phyloP scores from a whole-genome alignment of 179 eudicot species.

The Heliamphora pulchella region DNA sequence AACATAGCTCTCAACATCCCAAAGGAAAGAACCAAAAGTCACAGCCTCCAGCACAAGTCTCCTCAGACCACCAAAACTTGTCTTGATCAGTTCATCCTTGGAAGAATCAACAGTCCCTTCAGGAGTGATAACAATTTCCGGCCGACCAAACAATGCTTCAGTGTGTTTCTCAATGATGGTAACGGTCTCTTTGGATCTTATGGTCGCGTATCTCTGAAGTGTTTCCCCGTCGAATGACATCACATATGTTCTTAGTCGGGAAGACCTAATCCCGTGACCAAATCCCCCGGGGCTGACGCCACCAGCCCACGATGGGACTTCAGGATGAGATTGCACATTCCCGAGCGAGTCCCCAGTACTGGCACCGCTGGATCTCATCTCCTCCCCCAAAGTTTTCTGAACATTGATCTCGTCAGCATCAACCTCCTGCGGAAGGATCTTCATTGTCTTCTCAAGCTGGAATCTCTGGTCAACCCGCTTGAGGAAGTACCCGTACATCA shows the following conservation, averaged over 20 bases:
- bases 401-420: conserved; percentile 29
- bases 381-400: conserved; percentile 28
- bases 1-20: conserved; percentile 95
- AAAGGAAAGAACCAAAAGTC: conserved; percentile 89
- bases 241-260: conserved; percentile 68
- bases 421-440: conserved; percentile 51
- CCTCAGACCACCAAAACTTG: conserved; percentile 72
- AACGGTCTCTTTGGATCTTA: conserved; percentile 74
- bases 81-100: conserved; percentile 61
- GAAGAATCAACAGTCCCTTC: conserved; percentile 74
- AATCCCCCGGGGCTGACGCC: conserved; percentile 44
- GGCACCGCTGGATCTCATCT: conserved; percentile 15
- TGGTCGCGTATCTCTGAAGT: conserved; percentile 63
- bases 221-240: conserved; percentile 87
- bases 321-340: conserved; percentile 39
- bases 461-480: conserved; percentile 86
- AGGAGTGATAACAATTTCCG: conserved; percentile 67
- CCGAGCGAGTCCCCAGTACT: conserved; percentile 16
- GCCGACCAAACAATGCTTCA: conserved; percentile 89
- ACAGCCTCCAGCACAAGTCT: conserved; percentile 88
- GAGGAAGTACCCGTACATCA: conserved; percentile 95
- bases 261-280: conserved; percentile 46
- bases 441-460: conserved; percentile 85
- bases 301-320: conserved; percentile 52
- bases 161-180: conserved; percentile 84